Evolutionary conservation across 306 rosid species (phyloP).

Genomic region (Quercus parvula): DNA sequence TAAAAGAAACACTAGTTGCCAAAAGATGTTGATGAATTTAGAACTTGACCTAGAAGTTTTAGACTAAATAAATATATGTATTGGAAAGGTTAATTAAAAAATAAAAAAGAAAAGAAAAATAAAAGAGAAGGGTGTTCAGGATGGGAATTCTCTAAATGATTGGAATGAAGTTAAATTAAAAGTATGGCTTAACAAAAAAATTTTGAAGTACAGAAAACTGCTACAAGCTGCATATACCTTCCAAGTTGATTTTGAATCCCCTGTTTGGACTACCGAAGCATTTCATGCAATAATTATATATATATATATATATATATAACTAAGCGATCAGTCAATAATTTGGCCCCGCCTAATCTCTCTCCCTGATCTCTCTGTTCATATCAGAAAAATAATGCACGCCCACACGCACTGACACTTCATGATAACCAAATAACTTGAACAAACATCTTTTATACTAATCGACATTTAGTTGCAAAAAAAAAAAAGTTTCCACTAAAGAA

Average conservation of each 20-base stretch:
- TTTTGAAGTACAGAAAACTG: neutral
- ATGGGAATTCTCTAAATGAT: no score
- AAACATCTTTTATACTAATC: neutral
- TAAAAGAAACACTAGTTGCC: no score
- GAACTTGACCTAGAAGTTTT: no score
- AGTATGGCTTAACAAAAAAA: neutral
- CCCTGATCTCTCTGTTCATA: no score
- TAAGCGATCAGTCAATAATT: neutral
- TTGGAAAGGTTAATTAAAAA: no score
- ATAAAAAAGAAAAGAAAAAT: no score
- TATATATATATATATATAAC: no score
- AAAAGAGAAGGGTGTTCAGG: no score
- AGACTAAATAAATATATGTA: no score
- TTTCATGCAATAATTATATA: conserved; percentile 57
- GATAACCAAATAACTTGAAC: neutral
- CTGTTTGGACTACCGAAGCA: conserved; percentile 73
- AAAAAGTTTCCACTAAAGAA: neutral
- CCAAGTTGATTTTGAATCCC: conserved; percentile 91
- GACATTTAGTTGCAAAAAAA: neutral
- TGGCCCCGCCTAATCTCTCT: neutral
- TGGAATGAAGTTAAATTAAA: no score
- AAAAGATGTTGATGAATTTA: no score
- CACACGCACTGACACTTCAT: no score
- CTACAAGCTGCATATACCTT: conserved; percentile 51
- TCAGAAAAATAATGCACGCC: neutral